These are phyloP conservation scores for Cryptosporidium baileyi DNA, from an alignment of 169 alveolate species.

Conservation along the genomic window DNA sequence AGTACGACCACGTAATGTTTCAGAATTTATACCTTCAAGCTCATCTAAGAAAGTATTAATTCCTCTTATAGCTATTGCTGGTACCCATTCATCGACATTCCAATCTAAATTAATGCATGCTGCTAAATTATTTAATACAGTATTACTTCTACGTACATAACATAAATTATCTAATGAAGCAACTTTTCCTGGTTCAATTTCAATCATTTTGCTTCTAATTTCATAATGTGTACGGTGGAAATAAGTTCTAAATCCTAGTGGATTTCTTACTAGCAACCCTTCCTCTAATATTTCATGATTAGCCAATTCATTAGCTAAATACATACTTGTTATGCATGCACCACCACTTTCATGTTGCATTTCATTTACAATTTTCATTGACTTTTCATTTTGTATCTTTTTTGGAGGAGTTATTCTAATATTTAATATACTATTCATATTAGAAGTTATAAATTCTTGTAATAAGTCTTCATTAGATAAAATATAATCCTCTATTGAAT, in stretches of 20 bases:
- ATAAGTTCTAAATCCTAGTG: slow-evolving; percentile 53
- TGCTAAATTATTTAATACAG: slow-evolving; percentile 49
- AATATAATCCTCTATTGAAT: slow-evolving; percentile 58
- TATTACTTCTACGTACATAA: slow-evolving; percentile 35
- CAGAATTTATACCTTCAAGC: slow-evolving; percentile 58
- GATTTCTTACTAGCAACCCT: slow-evolving; percentile 52
- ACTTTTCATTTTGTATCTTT: slow-evolving; percentile 25
- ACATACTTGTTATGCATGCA: slow-evolving; percentile 62
- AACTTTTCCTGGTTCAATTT: slow-evolving; percentile 65
- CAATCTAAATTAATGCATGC: slow-evolving; percentile 64
- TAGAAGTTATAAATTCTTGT: slow-evolving; percentile 64
- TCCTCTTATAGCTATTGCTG: slow-evolving; percentile 68
- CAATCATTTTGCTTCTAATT: slow-evolving; percentile 54
- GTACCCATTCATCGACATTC: slow-evolving; percentile 70
- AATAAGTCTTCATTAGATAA: slow-evolving; percentile 57
- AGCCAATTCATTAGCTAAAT: slow-evolving; percentile 65
- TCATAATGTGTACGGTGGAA: slow-evolving; percentile 66
- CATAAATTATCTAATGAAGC: slow-evolving; percentile 58
- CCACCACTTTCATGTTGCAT: slow-evolving; percentile 70
- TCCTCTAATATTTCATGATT: slow-evolving; percentile 68
- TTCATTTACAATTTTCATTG: slow-evolving; percentile 48
- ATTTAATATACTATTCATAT: slow-evolving; percentile 57
- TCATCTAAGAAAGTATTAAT: slow-evolving; percentile 64
- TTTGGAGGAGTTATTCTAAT: slow-evolving; percentile 42
- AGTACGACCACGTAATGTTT: slow-evolving; percentile 39